Base-by-base conservation (phyloP, 2,329 filamentous ascomycete genomes). In the Trichoderma cornu-damae region DNA sequence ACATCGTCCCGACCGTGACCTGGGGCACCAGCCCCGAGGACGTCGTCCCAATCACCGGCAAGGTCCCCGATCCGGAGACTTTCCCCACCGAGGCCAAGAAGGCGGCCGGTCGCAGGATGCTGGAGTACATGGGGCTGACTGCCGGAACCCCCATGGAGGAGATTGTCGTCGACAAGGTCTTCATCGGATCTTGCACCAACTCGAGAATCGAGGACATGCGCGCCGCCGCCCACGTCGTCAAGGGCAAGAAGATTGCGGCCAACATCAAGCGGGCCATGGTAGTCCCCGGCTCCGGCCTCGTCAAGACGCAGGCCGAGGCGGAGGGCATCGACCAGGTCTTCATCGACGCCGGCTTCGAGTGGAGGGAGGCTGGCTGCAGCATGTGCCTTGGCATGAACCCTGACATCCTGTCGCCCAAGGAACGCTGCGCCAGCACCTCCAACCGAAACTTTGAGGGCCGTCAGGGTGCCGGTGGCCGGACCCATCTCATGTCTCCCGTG, bases 311-410 rank as follows among this genome's bases (percentile, higher is more conserved):
- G 73, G 94, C 94, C 5, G 93, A 99, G 75, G 78, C 83, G 2
- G 94, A 97, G 74, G 93, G 93, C 53, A 84, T 99, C 4, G 90
- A 97, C 75, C 90, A 91, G 78, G 88, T 96, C 69, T 97, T 99
- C 74, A 69, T 77, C 7, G 90, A 96, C 61, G 92, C 94, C 48
- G 94, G 94, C 6, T 97, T 97, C 64, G 93, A 97, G 72, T 97
- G 93, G 93, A 85, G 94, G 70, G 94, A 99, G 77, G 94, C 94
- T 64, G 94, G 94, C 49, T 99, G 94, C 82, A 96, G 90, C 61
- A 99, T 99, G 94, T 97, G 94, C 71, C 82, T 99, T 56, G 94
- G 94, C 71, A 99, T 99, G 93, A 99, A 99, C 79, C 93, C 94
- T 0, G 94, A 99, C 72, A 97, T 99, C 62, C 82, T 97, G 46